These are phyloP conservation scores for Phycomyces blakesleeanus DNA, from an alignment of 192 early-diverging fungal genomes.

Conservation along the genomic window DNA sequence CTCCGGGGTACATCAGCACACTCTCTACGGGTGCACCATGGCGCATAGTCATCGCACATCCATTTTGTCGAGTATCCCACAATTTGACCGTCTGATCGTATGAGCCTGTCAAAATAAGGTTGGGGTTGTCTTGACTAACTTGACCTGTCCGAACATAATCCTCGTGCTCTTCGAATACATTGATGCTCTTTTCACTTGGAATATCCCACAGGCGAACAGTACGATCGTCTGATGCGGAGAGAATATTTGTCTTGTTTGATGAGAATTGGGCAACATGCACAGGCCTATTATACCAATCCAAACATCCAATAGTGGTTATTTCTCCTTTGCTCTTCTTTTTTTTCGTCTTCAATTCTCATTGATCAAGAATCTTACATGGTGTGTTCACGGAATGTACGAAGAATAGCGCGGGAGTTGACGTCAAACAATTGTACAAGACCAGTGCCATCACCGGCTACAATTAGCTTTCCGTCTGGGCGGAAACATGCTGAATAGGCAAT, in stretches of 20 bases:
- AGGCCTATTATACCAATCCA: conserved; percentile 42
- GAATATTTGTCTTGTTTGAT: conserved; percentile 71
- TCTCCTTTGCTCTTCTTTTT: too few species aligned
- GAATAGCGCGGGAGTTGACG: conserved; percentile 59
- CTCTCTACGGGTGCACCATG: conserved; percentile 88
- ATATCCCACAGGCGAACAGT: conserved; percentile 96
- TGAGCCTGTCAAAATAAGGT: conserved; percentile 81
- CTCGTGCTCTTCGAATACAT: conserved; percentile 74
- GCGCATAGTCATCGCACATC: conserved; percentile 70
- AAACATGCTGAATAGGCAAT: conserved; percentile 78
- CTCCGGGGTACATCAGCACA: conserved; percentile 80
- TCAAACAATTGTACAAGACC: conserved; percentile 85
- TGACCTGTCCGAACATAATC: conserved; percentile 87
- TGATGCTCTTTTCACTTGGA: conserved; percentile 66
- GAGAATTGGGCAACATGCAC: conserved; percentile 83
- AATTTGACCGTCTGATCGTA: conserved; percentile 94
- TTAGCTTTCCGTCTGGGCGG: conserved; percentile 82
- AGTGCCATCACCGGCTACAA: conserved; percentile 90
- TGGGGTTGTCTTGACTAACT: conserved; percentile 71
- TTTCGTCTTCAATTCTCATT: neutral
- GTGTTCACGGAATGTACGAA: conserved; percentile 59
- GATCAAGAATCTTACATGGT: conserved; percentile 41
- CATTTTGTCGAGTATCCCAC: conserved; percentile 83
- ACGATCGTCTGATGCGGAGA: conserved; percentile 89
- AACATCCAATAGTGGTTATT: too few species aligned